phyloP scores from a whole-genome alignment of 164 flowering plant genomes.

The Protea cynaroides region DNA sequence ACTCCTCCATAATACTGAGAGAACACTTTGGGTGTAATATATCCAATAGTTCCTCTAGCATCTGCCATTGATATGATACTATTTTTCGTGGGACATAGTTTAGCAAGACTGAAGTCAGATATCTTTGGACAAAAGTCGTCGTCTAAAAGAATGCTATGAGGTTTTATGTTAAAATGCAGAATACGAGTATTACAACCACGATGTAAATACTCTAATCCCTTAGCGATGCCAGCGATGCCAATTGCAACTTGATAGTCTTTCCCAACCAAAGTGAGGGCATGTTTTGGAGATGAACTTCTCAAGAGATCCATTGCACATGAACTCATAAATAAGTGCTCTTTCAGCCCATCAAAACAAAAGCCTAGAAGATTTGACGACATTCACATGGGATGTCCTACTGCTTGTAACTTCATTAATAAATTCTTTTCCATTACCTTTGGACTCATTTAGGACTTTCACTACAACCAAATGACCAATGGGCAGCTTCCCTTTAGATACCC shows the following conservation, averaged over 20 bases:
- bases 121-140: too few relatives aligned
- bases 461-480: neutral
- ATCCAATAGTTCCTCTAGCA: too few relatives aligned
- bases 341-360: constrained; percentile 15
- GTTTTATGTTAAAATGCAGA: too few relatives aligned
- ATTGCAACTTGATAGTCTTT: constrained; percentile 23
- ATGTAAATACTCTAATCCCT: constrained; percentile 39
- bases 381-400: constrained; percentile 23
- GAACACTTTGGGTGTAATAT: constrained; percentile 39
- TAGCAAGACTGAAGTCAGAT: too few relatives aligned
- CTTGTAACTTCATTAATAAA: constrained; percentile 23
- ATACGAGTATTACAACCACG: too few relatives aligned
- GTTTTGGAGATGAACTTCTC: constrained; percentile 12
- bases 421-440: constrained; percentile 5
- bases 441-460: neutral
- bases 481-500: neutral
- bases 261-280: constrained; percentile 27
- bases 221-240: constrained; percentile 39
- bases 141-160: too few relatives aligned
- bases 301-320: constrained; percentile 26
- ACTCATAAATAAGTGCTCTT: constrained; percentile 27
- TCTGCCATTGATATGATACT: too few relatives aligned
- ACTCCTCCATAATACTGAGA: constrained; percentile 30
- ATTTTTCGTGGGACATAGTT: too few relatives aligned
- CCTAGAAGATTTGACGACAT: constrained; percentile 16